phyloP scores from a whole-genome alignment of 345 rosid species.

The Lenwebbia sp. region DNA sequence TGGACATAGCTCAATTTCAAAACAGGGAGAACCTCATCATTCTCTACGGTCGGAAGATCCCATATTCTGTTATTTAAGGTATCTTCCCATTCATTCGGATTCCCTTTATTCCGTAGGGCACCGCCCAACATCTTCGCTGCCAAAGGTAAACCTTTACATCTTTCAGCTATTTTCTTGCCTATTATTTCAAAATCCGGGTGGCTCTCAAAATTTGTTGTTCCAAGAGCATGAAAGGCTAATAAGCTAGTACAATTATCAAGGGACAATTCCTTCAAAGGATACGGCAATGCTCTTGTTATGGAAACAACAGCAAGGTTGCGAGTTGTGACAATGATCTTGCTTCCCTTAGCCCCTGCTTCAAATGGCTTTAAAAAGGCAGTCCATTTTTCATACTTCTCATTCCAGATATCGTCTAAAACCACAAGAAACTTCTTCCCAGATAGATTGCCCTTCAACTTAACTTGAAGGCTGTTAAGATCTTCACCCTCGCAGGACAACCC shows the following conservation, averaged over 20 bases:
- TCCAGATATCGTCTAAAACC: neutral
- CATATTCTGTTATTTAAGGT: neutral
- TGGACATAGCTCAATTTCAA: neutral
- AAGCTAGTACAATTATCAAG: neutral
- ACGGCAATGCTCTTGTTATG: neutral
- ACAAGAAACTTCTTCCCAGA: neutral
- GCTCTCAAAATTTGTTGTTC: neutral
- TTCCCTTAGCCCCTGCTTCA: neutral
- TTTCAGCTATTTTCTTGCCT: neutral
- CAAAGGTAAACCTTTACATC: neutral
- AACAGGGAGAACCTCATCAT: neutral
- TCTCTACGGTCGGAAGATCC: neutral
- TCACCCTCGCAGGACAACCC: accelerated
- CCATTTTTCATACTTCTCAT: neutral
- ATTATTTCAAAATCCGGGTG: neutral
- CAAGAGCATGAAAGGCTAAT: neutral
- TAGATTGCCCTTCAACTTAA: neutral
- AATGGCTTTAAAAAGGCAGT: neutral
- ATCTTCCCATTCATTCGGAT: neutral
- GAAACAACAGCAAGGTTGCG: neutral
- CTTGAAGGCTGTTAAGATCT: neutral
- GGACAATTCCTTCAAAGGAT: neutral
- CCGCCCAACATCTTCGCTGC: neutral
- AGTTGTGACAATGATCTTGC: neutral
- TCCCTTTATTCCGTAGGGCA: neutral